Evolutionary conservation across 2,329 filamentous ascomycete species (phyloP), one percentile per base, ranked within the genome.

Genomic region (Periconia digitata): DNA sequence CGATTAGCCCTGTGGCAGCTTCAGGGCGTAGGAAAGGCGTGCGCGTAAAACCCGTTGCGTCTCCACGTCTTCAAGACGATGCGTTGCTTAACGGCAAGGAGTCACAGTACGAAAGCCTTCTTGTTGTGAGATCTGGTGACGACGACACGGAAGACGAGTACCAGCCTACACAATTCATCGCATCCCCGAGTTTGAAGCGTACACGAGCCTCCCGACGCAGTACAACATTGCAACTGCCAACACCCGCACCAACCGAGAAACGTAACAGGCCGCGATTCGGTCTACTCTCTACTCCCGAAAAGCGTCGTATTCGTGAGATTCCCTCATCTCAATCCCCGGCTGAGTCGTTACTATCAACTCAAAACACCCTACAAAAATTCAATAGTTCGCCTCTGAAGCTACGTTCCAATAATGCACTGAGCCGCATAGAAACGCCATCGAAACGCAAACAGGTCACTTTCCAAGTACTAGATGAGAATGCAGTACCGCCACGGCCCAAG

Each of bases 321-420:
- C 58, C 62, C 10, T 70, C 67, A 1, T 70, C 67, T n/a, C 67
- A 70, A 39, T 70, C 67, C 17, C 66, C 67, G 13, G 47, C 63
- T 7, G 63, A 66, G 5, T 64, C 65, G 3, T 53, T 59, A 1
- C 39, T 69, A 0, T 67, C 62, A 10, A 66, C 59, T n/a, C 64
- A 66, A 16, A 20, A 47, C 3, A 60, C 63, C 2, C 60, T 61
- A 13, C 43, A 55, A 4, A 64, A 58, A 24, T 39, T 39, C 6
- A 20, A 44, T 13, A 55, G 55, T 12, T 49, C 54, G 10, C 58
- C 56, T 3, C 37, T 64, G 21, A 52, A 55, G 36, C 44, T 54
- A 27, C 47, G 57, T 6, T 52, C 52, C 12, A 45, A 17, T 3
- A 63, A 61, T 29, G 17, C 38, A 1, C 29, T 39, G 1, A 24